Evolutionary conservation across 805 yeast species (phyloP).

Genomic region (Dipodascus geniculatus): DNA sequence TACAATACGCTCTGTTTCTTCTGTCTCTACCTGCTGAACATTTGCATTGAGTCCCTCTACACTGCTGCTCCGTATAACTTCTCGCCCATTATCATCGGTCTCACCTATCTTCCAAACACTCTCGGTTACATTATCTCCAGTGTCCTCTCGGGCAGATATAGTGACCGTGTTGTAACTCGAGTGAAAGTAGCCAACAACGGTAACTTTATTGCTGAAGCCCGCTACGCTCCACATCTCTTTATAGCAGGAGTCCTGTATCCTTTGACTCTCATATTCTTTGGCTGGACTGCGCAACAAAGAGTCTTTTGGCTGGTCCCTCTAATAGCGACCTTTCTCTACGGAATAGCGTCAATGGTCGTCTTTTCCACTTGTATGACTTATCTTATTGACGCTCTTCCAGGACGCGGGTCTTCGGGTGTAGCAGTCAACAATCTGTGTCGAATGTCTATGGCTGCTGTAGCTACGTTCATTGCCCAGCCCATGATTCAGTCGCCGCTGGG

Average conservation of each 20-base stretch:
- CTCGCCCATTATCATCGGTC: slow-evolving; percentile 52
- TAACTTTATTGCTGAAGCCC: slow-evolving; percentile 58
- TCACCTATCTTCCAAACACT: slow-evolving; percentile 75
- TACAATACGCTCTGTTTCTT: slow-evolving; percentile 67
- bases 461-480: slow-evolving; percentile 67
- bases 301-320: slow-evolving; percentile 70
- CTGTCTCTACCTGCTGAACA: slow-evolving; percentile 58
- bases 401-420: slow-evolving; percentile 80
- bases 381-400: slow-evolving; percentile 74
- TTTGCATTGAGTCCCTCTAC: slow-evolving; percentile 56
- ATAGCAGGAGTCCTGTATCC: slow-evolving; percentile 54
- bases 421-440: slow-evolving; percentile 71
- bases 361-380: slow-evolving; percentile 75
- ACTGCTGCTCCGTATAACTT: slow-evolving; percentile 59
- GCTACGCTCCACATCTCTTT: slow-evolving; percentile 65
- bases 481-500: slow-evolving; percentile 49
- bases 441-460: slow-evolving; percentile 61
- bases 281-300: slow-evolving; percentile 65
- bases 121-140: slow-evolving; percentile 66
- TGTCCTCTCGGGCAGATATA: slow-evolving; percentile 72
- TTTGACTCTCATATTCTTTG: slow-evolving; percentile 56
- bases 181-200: slow-evolving; percentile 50
- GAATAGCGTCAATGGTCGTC: slow-evolving; percentile 73
- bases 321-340: slow-evolving; percentile 71
- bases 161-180: slow-evolving; percentile 46